Base-by-base conservation (phyloP, 2,329 filamentous ascomycete species). In the Bipolaris sorokiniana region DNA sequence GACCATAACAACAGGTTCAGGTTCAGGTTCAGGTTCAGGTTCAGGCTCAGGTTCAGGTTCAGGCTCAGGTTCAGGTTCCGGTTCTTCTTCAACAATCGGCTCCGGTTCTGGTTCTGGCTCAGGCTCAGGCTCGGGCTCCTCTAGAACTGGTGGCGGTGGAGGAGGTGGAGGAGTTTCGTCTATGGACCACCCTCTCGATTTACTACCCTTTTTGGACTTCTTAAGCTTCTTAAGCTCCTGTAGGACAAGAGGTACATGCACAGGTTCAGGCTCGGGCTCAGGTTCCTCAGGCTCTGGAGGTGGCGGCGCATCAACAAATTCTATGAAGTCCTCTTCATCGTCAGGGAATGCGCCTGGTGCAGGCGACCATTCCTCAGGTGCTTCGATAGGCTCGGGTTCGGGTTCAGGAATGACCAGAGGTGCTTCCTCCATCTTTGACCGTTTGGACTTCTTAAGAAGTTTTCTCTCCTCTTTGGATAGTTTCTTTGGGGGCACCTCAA, bases 131-230 rank as follows among this genome's bases (percentile, higher is more conserved):
- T 46, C 46, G 6, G 46, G 46, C 9, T 36, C 69, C 28, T 70
- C 71, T 11, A 66, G 59, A 45, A 64, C 64, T 7, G 64, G 62
- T 2, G 50, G 66, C 5, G 66, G 64, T 7, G 67, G 68, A 23
- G 69, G 69, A 31, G 70, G 67, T 9, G 71, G 63, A 15, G 73
- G 66, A 18, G 64, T 67, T 48, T 76, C 74, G 31, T 73, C 70
- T 9, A 73, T 47, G 7, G 70, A 63, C 34, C 63, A 95, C 89
- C 74, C 89, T 95, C 77, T 87, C 84, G 61, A 59, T 48, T 68
- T 74, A 63, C 65, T 71, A 23, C 72, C 63, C 51, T 77, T 70
- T 51, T 70, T 70, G 3, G 65, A 63, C 49, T 70, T 70, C 37
- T 67, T 68, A 3, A 62, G 45, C 50, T 60, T 68, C 53, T 60